A percentile compares a stretch with the other conserved stretches of the same genome.
These are phyloP conservation scores for Triticum dicoccoides DNA, from an alignment of 176 grass and related monocot genomes.

Conservation along the genomic window DNA sequence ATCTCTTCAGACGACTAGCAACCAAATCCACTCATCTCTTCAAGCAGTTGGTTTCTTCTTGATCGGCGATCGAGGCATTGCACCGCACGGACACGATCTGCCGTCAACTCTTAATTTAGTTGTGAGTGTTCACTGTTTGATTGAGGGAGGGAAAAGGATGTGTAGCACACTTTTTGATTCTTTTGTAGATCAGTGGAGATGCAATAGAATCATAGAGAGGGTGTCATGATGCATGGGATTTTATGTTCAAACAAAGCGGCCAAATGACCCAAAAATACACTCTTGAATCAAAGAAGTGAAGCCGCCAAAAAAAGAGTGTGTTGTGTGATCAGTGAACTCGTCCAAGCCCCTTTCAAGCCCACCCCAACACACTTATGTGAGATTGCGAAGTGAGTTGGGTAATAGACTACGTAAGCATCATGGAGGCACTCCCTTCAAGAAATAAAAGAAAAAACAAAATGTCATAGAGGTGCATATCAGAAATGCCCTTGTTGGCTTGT, in stretches of 20 bases:
- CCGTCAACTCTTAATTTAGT: background rate
- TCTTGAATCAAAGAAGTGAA: background rate
- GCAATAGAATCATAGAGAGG: background rate
- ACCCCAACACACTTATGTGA: no score
- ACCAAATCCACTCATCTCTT: background rate
- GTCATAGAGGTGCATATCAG: no score
- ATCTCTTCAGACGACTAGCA: no score
- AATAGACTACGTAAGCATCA: no score
- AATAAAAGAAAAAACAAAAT: no score
- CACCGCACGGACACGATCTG: no score
- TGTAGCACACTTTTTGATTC: background rate
- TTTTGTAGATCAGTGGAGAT: background rate
- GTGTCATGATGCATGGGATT: background rate
- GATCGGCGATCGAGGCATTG: background rate
- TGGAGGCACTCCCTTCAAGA: no score
- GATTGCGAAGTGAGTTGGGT: no score
- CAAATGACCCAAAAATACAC: background rate
- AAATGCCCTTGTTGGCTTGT: no score
- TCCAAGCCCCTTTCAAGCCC: no score
- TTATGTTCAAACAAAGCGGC: background rate
- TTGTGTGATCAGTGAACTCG: no score
- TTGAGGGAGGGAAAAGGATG: background rate
- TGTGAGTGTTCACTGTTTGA: background rate
- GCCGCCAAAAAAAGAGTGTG: no score
- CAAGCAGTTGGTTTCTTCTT: slow-evolving; percentile 46